Evolutionary conservation across 148 eudicot species (phyloP).

Genomic region (Silene latifolia): DNA sequence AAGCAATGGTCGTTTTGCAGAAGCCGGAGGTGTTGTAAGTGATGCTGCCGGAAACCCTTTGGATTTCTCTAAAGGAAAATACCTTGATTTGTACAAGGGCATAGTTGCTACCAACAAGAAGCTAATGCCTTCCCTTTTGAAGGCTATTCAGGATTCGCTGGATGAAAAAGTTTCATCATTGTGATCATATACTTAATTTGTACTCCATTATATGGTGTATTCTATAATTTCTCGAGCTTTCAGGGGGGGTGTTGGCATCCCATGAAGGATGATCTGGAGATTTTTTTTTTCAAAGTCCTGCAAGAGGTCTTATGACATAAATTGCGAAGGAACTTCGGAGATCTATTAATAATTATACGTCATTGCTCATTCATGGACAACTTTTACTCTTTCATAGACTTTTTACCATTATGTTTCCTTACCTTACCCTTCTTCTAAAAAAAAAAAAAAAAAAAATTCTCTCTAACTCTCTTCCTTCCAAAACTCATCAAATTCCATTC

Average conservation of each 20-base stretch:
- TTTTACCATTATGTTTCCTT: no score
- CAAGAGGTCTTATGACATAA: background rate
- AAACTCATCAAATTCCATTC: no score
- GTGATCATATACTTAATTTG: slow-evolving; percentile 21
- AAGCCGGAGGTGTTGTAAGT: slow-evolving; percentile 84
- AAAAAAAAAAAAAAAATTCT: no score
- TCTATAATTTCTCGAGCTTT: background rate
- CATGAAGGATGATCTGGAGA: background rate
- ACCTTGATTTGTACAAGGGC: slow-evolving; percentile 80
- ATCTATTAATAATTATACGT: background rate
- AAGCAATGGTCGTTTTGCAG: slow-evolving; percentile 34
- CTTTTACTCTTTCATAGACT: no score
- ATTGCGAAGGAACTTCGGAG: background rate
- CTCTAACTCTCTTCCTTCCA: no score
- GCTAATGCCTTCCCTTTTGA: slow-evolving; percentile 80
- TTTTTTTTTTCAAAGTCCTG: background rate
- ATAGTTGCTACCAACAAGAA: slow-evolving; percentile 79
- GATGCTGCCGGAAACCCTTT: slow-evolving; percentile 94
- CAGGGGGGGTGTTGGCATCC: background rate
- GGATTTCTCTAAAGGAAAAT: slow-evolving; percentile 86
- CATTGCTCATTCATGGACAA: no score
- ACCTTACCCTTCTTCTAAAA: no score
- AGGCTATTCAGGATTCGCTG: slow-evolving; percentile 79
- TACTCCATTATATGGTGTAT: background rate
- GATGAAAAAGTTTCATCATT: slow-evolving; percentile 66